These are phyloP conservation scores for Sporothrix sp. DNA, from an alignment of 2,329 filamentous ascomycete species.

Conservation along the genomic window DNA sequence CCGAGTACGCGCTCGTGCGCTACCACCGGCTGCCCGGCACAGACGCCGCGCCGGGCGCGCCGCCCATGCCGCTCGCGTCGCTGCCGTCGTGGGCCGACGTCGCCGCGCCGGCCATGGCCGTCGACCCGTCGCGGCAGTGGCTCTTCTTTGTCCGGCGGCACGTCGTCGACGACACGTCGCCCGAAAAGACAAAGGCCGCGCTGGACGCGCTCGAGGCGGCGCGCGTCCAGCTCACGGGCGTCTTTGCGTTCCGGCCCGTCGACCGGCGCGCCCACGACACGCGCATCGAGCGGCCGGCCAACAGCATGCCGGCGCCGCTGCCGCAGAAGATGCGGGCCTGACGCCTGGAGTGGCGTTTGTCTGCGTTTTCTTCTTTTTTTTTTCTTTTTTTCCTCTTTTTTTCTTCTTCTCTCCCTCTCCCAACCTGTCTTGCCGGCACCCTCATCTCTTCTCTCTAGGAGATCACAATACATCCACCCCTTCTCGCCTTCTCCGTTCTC, in stretches of 20 bases:
- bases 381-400: background rate
- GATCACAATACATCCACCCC: background rate
- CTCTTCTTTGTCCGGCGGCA: conserved; percentile 44
- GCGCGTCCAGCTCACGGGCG: conserved; percentile 38
- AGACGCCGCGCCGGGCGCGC: conserved; percentile 13
- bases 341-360: background rate
- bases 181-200: conserved; percentile 46
- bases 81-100: conserved; percentile 39
- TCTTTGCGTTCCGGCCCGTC: conserved; percentile 42
- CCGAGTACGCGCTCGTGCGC: conserved; percentile 44
- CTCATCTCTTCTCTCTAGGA: background rate
- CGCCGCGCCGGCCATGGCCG: conserved; percentile 21
- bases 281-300: conserved; percentile 26
- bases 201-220: conserved; percentile 41
- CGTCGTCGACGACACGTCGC: conserved; percentile 47
- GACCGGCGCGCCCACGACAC: conserved; percentile 47
- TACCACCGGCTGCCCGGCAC: conserved; percentile 31
- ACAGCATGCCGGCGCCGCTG: conserved; percentile 8
- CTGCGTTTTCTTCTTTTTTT: background rate
- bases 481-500: too few relatives aligned
- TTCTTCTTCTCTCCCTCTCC: background rate
- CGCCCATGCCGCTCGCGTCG: conserved; percentile 24
- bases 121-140: conserved; percentile 43
- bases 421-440: background rate
- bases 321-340: conserved; percentile 10